Evolutionary conservation across 345 rosid species (phyloP).

Genomic region (Hibiscus syriacus): DNA sequence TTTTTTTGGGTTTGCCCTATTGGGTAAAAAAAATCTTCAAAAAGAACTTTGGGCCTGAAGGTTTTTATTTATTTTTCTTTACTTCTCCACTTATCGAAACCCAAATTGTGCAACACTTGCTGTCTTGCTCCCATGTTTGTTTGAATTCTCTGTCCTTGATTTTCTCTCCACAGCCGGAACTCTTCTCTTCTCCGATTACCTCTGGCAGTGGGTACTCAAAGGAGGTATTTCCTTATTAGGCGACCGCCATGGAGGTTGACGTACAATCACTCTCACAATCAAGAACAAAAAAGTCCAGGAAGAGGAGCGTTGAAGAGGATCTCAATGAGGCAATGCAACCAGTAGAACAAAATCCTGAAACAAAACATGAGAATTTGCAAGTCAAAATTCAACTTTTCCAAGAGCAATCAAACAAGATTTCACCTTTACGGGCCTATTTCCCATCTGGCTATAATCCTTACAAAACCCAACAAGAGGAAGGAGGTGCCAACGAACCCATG

Average conservation of each 20-base stretch:
- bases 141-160: neutral
- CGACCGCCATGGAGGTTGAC: constrained; percentile 4
- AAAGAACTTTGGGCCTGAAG: too few relatives aligned
- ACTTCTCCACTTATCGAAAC: too few relatives aligned
- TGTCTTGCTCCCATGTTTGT: too few relatives aligned
- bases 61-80: too few relatives aligned
- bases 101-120: neutral
- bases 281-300: neutral
- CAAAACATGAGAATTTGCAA: constrained; percentile 5
- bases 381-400: constrained; percentile 31
- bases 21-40: too few relatives aligned
- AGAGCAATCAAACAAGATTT: constrained; percentile 35
- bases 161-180: neutral
- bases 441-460: too few relatives aligned
- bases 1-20: too few relatives aligned
- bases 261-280: constrained; percentile 10
- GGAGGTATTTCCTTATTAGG: neutral
- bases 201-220: neutral
- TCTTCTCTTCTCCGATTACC: too few relatives aligned
- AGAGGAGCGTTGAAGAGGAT: neutral
- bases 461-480: too few relatives aligned
- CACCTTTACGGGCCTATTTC: constrained; percentile 76
- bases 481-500: constrained; percentile 15
- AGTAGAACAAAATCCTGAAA: neutral
- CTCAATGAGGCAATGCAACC: neutral